A percentile compares a stretch with the other conserved stretches of the same genome.
These are phyloP conservation scores for Mortierella antarctica DNA, from an alignment of 192 early-diverging fungal species.

Conservation along the genomic window DNA sequence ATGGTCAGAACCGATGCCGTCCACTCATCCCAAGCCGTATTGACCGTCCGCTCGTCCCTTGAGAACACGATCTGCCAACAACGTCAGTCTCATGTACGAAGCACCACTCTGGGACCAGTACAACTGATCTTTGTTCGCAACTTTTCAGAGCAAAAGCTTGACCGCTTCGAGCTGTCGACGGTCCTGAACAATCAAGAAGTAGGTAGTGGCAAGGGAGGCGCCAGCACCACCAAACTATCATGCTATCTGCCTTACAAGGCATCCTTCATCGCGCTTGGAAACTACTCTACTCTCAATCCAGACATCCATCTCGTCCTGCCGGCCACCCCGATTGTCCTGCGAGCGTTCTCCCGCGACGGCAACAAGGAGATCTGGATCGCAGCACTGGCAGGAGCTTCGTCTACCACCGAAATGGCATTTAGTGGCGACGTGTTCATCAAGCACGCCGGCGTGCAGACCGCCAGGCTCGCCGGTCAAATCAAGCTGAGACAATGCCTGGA, in stretches of 20 bases:
- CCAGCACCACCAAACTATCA: constrained; percentile 30
- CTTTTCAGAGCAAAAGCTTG: constrained; percentile 60
- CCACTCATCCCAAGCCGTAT: neutral
- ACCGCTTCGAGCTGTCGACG: constrained; percentile 55
- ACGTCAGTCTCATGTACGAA: constrained; percentile 30
- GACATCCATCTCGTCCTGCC: constrained; percentile 67
- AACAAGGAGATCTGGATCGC: constrained; percentile 74
- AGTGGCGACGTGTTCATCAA: constrained; percentile 56
- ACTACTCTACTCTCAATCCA: constrained; percentile 59
- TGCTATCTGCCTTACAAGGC: constrained; percentile 65
- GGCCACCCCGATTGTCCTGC: constrained; percentile 66
- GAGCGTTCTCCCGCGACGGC: constrained; percentile 25
- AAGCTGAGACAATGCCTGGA: constrained; percentile 9
- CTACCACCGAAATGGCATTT: constrained; percentile 69
- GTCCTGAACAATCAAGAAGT: neutral
- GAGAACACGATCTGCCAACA: constrained; percentile 60
- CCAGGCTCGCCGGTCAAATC: neutral
- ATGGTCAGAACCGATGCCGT: constrained; percentile 64
- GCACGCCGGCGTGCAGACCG: constrained; percentile 47
- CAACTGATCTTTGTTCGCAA: constrained; percentile 74
- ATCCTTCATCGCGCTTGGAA: constrained; percentile 72
- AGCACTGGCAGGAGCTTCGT: constrained; percentile 58
- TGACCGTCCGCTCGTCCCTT: constrained; percentile 47
- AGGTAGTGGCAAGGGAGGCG: neutral
- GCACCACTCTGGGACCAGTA: constrained; percentile 30